phyloP scores from a whole-genome alignment of 2,329 filamentous ascomycete species.

The Blastomyces emzantsi region DNA sequence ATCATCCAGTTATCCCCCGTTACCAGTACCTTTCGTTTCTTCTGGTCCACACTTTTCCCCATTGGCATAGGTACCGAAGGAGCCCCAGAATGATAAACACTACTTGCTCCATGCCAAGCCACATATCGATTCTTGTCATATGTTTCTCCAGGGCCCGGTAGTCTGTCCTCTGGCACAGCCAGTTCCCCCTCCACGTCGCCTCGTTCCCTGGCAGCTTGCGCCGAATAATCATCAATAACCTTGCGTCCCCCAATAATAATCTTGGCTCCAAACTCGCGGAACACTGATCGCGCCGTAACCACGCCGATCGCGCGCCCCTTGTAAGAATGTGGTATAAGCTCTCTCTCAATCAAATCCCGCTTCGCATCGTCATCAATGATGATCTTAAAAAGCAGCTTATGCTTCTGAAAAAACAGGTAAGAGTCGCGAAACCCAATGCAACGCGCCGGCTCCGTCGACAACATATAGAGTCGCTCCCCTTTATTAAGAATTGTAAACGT shows the following conservation, averaged over 20 bases:
- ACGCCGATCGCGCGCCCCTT: slow-evolving; percentile 96
- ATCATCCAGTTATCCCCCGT: slow-evolving; percentile 96
- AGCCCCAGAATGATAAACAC: slow-evolving; percentile 79
- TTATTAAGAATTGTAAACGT: slow-evolving; percentile 86
- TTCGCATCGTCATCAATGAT: slow-evolving; percentile 98
- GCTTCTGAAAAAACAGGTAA: slow-evolving; percentile 98
- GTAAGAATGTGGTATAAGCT: slow-evolving; percentile 96
- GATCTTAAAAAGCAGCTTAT: slow-evolving; percentile 93
- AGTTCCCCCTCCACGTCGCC: slow-evolving; percentile 81
- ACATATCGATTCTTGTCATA: slow-evolving; percentile 99
- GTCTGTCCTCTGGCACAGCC: slow-evolving; percentile 77
- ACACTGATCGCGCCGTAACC: slow-evolving; percentile 91
- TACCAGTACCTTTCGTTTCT: slow-evolving; percentile 77
- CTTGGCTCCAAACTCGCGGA: slow-evolving; percentile 88
- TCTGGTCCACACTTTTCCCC: slow-evolving; percentile 65
- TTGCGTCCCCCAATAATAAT: slow-evolving; percentile 87
- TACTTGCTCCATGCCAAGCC: slow-evolving; percentile 94
- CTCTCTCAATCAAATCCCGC: slow-evolving; percentile 86
- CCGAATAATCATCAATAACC: slow-evolving; percentile 84
- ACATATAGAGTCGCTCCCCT: slow-evolving; percentile 85
- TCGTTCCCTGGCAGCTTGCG: slow-evolving; percentile 61
- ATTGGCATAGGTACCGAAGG: slow-evolving; percentile 66
- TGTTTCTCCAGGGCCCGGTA: slow-evolving; percentile 65
- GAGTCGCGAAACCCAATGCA: slow-evolving; percentile 97
- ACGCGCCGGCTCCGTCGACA: slow-evolving; percentile 93